Evolutionary conservation across 2,329 filamentous ascomycete species (phyloP), one percentile per base, ranked within the genome.

Genomic region (Corniculantispora saksenae): DNA sequence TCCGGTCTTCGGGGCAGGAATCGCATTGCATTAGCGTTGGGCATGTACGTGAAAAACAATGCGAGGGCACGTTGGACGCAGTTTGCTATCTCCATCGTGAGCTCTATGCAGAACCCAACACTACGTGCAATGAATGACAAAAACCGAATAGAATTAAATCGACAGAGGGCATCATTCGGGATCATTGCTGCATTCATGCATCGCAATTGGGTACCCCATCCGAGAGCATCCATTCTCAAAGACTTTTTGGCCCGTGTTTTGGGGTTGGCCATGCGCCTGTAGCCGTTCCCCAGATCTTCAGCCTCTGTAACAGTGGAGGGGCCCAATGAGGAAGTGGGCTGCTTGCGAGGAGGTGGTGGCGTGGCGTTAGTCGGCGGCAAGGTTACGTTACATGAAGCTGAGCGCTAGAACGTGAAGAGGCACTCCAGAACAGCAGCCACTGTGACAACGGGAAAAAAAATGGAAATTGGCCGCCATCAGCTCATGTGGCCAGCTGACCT

Each of bases 381-480:
- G 32, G 61, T 64, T 51, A 64, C 61, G 61, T 64, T 64, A 64
- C 61, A 64, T 64, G 50, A 63, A 48, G 35, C 35, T 32, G 48
- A 38, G 47, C 47, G 57, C 45, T 50, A 61, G 47, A 40, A 61
- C 40, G 32, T 19, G 23, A 40, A 8, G 19, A 6, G 38, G 15
- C 35, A 55, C 35, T 27, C 27, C 32, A 23, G 35, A 55, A 48
- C 13, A 25, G 21, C 59, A 63, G 61, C 61, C 61, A 63, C 61
- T n/a, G 61, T 50, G 51, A 63, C 61, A 57, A 57, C 15, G 12
- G 25, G 47, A 10, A 32, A 56, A 25, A 29, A 12, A 25, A 23
- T 56, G 51, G 29, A 63, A 47, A 57, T 63, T 56, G 40, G 27
- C 25, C 27, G 43, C 43, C 23, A 45, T 48, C 45, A 60, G 57